Evolutionary conservation across 768 basidiomycete genomes (phyloP).

Genomic region (Leccinellum rugosiceps): DNA sequence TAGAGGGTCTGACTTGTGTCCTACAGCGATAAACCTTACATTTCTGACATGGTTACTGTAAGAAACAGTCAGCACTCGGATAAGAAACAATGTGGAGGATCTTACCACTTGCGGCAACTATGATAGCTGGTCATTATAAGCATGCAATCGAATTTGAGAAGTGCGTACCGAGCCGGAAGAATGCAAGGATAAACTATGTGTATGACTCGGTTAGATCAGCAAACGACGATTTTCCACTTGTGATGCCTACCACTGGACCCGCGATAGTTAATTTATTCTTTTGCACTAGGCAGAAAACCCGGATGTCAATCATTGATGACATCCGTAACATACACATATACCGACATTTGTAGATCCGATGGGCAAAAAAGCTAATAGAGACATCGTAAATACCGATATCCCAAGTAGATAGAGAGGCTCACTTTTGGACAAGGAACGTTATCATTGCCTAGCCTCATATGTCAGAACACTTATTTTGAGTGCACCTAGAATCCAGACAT

Average conservation of each 20-base stretch:
- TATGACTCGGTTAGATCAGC: neutral
- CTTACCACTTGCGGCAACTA: slow-evolving; percentile 23
- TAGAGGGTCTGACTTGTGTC: neutral
- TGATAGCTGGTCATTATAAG: neutral
- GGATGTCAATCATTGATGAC: neutral
- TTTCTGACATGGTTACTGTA: slow-evolving; percentile 21
- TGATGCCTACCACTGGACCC: slow-evolving; percentile 12
- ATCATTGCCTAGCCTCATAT: slow-evolving; percentile 15
- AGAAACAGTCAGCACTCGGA: neutral
- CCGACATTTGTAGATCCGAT: slow-evolving; percentile 25
- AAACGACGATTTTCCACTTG: neutral
- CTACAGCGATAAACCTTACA: slow-evolving; percentile 10
- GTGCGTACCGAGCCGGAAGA: slow-evolving; percentile 18
- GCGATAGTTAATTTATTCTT: slow-evolving; percentile 10
- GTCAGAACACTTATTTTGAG: neutral
- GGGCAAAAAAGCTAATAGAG: slow-evolving; percentile 20
- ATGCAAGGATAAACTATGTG: slow-evolving; percentile 14
- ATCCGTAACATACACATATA: neutral
- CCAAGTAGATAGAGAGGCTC: neutral
- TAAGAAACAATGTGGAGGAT: neutral
- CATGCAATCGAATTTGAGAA: no score
- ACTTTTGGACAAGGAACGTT: slow-evolving; percentile 26
- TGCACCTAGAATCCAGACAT: neutral
- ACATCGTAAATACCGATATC: neutral
- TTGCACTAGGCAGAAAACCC: slow-evolving; percentile 8